Percentiles rank a stretch among this genome's conserved stretches.
Conservation (phyloP, 2,329 filamentous ascomycete genomes). For the Fusarium sp. region DNA sequence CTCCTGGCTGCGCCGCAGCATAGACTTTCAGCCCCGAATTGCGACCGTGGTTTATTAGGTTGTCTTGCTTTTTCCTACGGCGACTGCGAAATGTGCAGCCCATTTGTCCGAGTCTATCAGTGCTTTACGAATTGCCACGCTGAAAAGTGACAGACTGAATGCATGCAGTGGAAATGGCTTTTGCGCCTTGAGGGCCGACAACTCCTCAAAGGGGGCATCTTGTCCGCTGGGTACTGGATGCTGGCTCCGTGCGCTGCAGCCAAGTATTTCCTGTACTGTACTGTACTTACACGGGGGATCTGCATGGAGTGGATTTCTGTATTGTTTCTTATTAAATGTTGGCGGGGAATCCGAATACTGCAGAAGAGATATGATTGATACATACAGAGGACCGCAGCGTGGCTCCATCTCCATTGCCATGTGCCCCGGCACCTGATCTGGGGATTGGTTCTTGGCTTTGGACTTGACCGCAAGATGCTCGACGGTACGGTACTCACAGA, state of each 20-base stretch:
- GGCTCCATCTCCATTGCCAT: constrained; percentile 14
- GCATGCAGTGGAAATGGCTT: background rate
- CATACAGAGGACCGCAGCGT: background rate
- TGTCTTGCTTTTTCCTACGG: constrained; percentile 17
- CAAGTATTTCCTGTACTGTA: background rate
- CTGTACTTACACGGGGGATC: constrained; percentile 12
- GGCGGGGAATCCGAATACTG: constrained; percentile 19
- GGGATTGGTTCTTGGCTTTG: constrained; percentile 17
- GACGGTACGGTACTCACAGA: background rate
- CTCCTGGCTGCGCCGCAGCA: constrained; percentile 18
- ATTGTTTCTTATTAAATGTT: constrained; percentile 6
- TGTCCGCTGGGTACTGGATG: background rate
- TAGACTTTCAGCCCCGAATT: constrained; percentile 17
- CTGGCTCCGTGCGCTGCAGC: background rate
- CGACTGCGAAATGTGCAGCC: constrained; percentile 3
- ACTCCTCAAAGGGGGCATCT: constrained; percentile 1
- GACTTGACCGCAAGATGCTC: constrained; percentile 28
- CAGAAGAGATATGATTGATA: background rate
- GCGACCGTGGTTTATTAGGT: background rate
- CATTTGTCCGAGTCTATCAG: background rate
- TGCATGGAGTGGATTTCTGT: constrained; percentile 3
- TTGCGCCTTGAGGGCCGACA: background rate
- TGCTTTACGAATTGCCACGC: background rate
- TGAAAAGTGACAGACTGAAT: background rate
- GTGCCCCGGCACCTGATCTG: constrained; percentile 20